These are phyloP conservation scores for Solanum tarijense DNA, from an alignment of 257 asterid species.

Conservation along the genomic window DNA sequence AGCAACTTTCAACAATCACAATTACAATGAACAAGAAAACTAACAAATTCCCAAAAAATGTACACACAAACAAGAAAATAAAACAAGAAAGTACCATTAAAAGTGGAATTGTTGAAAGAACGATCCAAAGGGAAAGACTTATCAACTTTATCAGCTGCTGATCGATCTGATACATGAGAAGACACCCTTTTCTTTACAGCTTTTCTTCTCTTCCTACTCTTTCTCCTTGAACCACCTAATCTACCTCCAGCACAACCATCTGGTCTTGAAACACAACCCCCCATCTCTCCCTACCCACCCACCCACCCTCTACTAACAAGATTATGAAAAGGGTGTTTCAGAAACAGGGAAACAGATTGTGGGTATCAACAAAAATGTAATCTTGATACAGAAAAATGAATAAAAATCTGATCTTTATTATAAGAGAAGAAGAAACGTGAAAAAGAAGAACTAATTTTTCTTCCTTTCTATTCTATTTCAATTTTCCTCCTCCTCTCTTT, in stretches of 20 bases:
- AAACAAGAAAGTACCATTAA: slow-evolving; percentile 33
- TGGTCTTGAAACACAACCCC: slow-evolving; percentile 77
- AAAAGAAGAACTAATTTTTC: background rate
- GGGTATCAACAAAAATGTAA: background rate
- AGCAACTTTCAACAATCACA: background rate
- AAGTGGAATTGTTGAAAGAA: slow-evolving; percentile 35
- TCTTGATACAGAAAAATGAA: background rate
- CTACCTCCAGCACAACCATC: slow-evolving; percentile 47
- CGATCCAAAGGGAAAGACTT: slow-evolving; percentile 64
- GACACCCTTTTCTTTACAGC: slow-evolving; percentile 30
- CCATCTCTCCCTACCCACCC: slow-evolving; percentile 36
- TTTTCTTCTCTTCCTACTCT: slow-evolving; percentile 33
- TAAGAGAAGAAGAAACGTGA: slow-evolving; percentile 27
- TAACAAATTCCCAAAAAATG: background rate
- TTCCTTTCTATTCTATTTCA: background rate
- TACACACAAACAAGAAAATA: background rate
- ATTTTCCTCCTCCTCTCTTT: background rate
- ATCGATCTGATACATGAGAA: slow-evolving; percentile 41
- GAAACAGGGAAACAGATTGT: background rate
- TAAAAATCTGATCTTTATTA: background rate
- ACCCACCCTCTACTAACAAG: background rate
- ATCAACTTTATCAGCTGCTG: slow-evolving; percentile 46
- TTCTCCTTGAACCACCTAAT: slow-evolving; percentile 29
- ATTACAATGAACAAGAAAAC: background rate
- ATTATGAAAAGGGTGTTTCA: background rate